phyloP scores from a whole-genome alignment of 1,284 basidiomycete species.

The Boletus holoroseus region DNA sequence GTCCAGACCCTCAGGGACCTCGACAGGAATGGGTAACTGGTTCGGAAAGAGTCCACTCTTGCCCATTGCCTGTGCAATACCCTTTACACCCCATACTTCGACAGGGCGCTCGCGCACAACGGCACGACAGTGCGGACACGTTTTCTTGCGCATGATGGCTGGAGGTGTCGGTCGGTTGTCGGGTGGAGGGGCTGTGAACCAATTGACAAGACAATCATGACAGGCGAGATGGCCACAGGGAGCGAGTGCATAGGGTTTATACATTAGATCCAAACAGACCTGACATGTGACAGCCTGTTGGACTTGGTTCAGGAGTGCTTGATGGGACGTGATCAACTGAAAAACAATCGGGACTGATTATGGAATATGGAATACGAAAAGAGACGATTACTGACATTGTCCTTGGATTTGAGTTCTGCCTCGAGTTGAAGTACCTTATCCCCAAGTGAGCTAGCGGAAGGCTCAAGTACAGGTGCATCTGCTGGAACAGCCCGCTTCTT shows the following conservation, averaged over 20 bases:
- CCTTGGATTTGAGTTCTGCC: slow-evolving; percentile 40
- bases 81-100: slow-evolving; percentile 68
- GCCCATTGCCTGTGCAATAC: slow-evolving; percentile 49
- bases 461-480: neutral
- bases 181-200: slow-evolving; percentile 54
- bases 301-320: slow-evolving; percentile 44
- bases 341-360: slow-evolving; percentile 3
- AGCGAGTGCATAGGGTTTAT: slow-evolving; percentile 62
- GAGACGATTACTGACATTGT: slow-evolving; percentile 32
- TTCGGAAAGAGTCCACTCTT: slow-evolving; percentile 49
- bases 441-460: slow-evolving; percentile 24
- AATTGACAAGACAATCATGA: slow-evolving; percentile 62
- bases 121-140: slow-evolving; percentile 70
- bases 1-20: slow-evolving; percentile 16
- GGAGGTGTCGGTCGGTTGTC: slow-evolving; percentile 24
- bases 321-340: slow-evolving; percentile 46
- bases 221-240: slow-evolving; percentile 74
- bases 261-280: slow-evolving; percentile 66
- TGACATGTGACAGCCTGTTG: slow-evolving; percentile 66
- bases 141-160: slow-evolving; percentile 47
- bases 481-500: neutral
- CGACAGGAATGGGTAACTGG: slow-evolving; percentile 13
- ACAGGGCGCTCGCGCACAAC: slow-evolving; percentile 55
- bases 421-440: slow-evolving; percentile 38
- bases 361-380: neutral